Evolutionary conservation across 2,329 filamentous ascomycete genomes (phyloP).

Genomic region (Verticillium zaregamsianum): DNA sequence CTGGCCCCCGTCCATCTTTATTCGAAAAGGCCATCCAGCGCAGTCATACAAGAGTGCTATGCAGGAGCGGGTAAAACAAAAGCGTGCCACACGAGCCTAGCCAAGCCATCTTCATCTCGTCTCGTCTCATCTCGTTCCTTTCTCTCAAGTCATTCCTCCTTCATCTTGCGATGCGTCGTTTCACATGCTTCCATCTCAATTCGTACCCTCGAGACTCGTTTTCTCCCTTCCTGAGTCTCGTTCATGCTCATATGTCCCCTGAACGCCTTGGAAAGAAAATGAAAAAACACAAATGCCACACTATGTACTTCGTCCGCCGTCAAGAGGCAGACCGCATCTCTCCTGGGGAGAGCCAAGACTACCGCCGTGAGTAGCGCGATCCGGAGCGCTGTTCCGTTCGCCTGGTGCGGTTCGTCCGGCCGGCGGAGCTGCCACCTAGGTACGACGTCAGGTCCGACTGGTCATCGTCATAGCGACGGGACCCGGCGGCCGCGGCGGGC

Average conservation of each 20-base stretch:
- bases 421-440: constrained; percentile 43
- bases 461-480: background rate
- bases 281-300: background rate
- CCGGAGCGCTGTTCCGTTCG: constrained; percentile 10
- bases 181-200: background rate
- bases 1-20: background rate
- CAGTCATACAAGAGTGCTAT: background rate
- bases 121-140: background rate
- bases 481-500: background rate
- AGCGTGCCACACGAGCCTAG: background rate
- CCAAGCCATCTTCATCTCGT: background rate
- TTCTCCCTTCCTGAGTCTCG: background rate
- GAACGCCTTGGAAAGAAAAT: background rate
- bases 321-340: background rate
- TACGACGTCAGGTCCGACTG: constrained; percentile 14
- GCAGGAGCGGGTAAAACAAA: background rate
- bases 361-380: constrained; percentile 25
- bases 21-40: background rate
- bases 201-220: background rate
- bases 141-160: background rate
- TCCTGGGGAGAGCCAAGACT: background rate
- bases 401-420: constrained; percentile 29
- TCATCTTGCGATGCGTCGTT: constrained; percentile 1
- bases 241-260: background rate
- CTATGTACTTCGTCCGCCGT: background rate